Evolutionary conservation across 768 basidiomycete species (phyloP).

Genomic region (Boletales sp.): DNA sequence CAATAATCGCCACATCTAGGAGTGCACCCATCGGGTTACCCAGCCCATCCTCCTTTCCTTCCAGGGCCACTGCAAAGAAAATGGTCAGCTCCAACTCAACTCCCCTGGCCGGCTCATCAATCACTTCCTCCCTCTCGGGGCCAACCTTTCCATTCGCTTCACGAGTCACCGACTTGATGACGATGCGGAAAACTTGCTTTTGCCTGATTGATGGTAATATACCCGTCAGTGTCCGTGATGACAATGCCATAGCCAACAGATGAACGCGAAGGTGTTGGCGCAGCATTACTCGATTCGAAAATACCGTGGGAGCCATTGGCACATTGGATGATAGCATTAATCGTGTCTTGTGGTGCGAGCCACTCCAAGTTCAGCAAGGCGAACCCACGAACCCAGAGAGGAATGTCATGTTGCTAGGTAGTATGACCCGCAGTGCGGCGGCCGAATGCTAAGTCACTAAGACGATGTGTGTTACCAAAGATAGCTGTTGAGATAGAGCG

Average conservation of each 20-base stretch:
- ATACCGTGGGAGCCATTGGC: conserved; percentile 55
- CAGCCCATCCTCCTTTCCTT: conserved; percentile 47
- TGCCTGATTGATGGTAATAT: conserved; percentile 45
- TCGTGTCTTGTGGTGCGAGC: conserved; percentile 77
- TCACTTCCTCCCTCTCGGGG: conserved; percentile 40
- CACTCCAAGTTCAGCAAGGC: conserved; percentile 67
- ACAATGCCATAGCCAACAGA: conserved; percentile 28
- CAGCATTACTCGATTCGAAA: conserved; percentile 60
- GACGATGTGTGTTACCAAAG: not conserved
- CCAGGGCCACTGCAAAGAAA: conserved; percentile 53
- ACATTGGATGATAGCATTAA: conserved; percentile 50
- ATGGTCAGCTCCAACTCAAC: conserved; percentile 55
- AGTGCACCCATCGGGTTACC: conserved; percentile 65
- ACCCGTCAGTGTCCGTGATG: conserved; percentile 63
- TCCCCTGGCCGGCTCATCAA: conserved; percentile 48
- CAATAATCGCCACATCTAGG: conserved; percentile 73
- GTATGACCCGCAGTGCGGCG: conserved; percentile 58
- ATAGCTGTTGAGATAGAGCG: not conserved
- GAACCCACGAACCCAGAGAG: conserved; percentile 63
- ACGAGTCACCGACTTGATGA: conserved; percentile 33
- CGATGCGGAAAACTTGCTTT: conserved; percentile 33
- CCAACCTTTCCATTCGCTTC: conserved; percentile 16
- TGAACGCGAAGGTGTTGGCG: conserved; percentile 44
- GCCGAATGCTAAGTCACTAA: conserved; percentile 52
- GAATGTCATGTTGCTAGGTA: conserved; percentile 48